Conservation (phyloP, 164 flowering plant genomes). For the Vitis labrusca region DNA sequence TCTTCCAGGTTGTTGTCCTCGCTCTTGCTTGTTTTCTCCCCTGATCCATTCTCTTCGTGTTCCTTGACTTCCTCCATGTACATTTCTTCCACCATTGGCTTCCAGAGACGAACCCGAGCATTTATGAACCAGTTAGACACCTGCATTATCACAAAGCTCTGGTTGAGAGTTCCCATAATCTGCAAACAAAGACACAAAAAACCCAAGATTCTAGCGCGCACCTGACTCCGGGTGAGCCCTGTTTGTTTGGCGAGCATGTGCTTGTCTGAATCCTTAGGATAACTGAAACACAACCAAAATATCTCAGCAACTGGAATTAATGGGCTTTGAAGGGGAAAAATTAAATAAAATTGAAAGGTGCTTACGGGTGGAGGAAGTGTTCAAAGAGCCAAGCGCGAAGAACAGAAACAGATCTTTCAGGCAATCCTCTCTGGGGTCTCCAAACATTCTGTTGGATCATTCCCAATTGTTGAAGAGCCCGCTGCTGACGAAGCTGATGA, state of each 20-base stretch:
- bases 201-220: slow-evolving; percentile 9
- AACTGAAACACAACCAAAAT: slow-evolving; percentile 48
- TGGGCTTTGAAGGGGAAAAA: not conserved
- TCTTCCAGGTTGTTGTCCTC: slow-evolving; percentile 42
- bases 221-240: slow-evolving; percentile 97
- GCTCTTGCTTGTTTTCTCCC: slow-evolving; percentile 47
- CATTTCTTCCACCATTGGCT: slow-evolving; percentile 99
- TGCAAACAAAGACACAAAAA: not conserved
- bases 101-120: slow-evolving; percentile 97
- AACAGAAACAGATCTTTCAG: slow-evolving; percentile 92
- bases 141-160: slow-evolving; percentile 32
- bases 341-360: not conserved
- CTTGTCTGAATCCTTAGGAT: slow-evolving; percentile 97
- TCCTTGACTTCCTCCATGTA: slow-evolving; percentile 85
- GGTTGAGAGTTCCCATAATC: not conserved
- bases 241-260: slow-evolving; percentile 93
- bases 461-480: slow-evolving; percentile 90
- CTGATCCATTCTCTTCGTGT: slow-evolving; percentile 56
- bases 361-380: slow-evolving; percentile 98
- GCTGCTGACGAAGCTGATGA: slow-evolving; percentile 79
- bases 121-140: slow-evolving; percentile 99
- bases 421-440: slow-evolving; percentile 98
- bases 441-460: slow-evolving; percentile 98
- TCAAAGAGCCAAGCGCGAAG: slow-evolving; percentile 99
- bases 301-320: not conserved